These are phyloP conservation scores for Eucalyptus marginata DNA, from an alignment of 345 rosid genomes.

Conservation along the genomic window DNA sequence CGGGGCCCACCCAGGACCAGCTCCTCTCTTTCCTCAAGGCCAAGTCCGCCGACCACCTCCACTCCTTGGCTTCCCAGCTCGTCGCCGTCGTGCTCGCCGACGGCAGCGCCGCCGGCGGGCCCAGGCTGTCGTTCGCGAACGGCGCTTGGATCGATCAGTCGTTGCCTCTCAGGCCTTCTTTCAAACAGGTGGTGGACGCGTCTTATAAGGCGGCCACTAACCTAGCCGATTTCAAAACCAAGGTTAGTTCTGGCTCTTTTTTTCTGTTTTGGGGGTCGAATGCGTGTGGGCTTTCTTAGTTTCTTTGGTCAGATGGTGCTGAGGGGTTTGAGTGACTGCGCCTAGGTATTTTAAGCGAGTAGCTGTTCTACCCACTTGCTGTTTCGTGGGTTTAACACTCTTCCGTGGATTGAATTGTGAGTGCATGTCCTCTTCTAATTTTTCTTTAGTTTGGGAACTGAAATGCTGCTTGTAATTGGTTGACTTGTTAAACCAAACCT, in stretches of 20 bases:
- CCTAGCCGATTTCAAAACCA: not conserved
- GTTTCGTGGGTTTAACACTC: too few relatives aligned
- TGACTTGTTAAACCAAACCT: not conserved
- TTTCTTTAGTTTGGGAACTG: not conserved
- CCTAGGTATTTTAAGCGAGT: too few relatives aligned
- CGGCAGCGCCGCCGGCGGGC: not conserved
- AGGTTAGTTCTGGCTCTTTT: not conserved
- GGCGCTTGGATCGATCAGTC: constrained; percentile 3
- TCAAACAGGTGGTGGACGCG: not conserved
- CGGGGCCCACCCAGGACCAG: not conserved
- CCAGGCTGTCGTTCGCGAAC: not conserved
- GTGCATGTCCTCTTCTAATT: not conserved
- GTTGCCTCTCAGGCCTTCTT: not conserved
- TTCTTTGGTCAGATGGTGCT: too few relatives aligned
- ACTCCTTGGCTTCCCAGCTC: not conserved
- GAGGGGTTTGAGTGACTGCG: too few relatives aligned
- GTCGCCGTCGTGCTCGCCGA: not conserved
- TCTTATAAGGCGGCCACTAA: not conserved
- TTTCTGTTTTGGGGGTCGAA: not conserved
- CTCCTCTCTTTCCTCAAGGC: constrained; percentile 10
- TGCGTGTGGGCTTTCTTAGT: not conserved
- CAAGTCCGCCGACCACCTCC: not conserved
- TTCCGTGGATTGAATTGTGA: too few relatives aligned
- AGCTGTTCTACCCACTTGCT: too few relatives aligned
- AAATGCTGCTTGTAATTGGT: not conserved